Conservation (phyloP, 805 yeast genomes). For the Wickerhamomyces chambardii region DNA sequence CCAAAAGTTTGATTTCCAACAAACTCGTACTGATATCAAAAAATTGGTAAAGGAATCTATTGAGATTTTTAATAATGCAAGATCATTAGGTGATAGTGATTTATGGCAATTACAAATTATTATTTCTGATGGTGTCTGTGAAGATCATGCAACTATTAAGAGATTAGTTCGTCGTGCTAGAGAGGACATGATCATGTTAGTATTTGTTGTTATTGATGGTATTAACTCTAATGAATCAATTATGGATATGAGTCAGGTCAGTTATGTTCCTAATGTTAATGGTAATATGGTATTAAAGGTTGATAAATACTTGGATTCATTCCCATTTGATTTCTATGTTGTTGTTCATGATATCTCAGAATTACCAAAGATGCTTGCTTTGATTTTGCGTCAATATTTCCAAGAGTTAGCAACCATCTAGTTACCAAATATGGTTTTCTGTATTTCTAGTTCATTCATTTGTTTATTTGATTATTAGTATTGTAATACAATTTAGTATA, state of each 20-base stretch:
- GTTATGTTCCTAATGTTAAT: slow-evolving; percentile 56
- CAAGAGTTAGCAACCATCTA: slow-evolving; percentile 69
- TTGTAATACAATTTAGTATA: no score
- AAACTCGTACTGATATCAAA: slow-evolving; percentile 77
- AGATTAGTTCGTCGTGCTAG: slow-evolving; percentile 85
- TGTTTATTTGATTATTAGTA: no score
- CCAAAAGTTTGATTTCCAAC: slow-evolving; percentile 87
- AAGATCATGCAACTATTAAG: slow-evolving; percentile 79
- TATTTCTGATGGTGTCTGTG: slow-evolving; percentile 95
- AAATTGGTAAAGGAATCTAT: slow-evolving; percentile 67
- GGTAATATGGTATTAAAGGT: slow-evolving; percentile 74
- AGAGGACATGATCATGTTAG: slow-evolving; percentile 89
- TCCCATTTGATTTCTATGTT: slow-evolving; percentile 96
- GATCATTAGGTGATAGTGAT: slow-evolving; percentile 41
- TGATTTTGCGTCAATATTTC: slow-evolving; percentile 88
- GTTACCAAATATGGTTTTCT: no score
- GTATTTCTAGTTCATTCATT: not conserved
- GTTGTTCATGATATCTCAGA: slow-evolving; percentile 85
- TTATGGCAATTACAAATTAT: slow-evolving; percentile 93
- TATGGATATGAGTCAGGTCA: slow-evolving; percentile 90
- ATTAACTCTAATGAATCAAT: slow-evolving; percentile 78
- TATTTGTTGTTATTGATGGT: slow-evolving; percentile 91
- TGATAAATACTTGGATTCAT: slow-evolving; percentile 78
- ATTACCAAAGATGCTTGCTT: slow-evolving; percentile 84
- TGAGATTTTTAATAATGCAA: slow-evolving; percentile 54